phyloP scores from a whole-genome alignment of 345 rosid genomes.

The Populus euphratica region DNA sequence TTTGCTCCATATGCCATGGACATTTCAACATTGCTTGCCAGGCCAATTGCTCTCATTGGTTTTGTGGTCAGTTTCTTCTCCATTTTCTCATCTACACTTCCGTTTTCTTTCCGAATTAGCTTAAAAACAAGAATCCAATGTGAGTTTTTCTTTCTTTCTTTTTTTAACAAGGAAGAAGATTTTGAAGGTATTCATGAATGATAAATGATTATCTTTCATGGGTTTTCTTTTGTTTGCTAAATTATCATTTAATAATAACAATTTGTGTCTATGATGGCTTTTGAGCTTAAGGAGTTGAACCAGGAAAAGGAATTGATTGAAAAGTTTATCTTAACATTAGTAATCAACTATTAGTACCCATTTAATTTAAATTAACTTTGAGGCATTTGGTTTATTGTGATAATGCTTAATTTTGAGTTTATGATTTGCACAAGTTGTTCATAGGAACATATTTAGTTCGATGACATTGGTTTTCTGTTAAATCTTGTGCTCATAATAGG shows the following conservation, averaged over 20 bases:
- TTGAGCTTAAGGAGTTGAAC: not conserved
- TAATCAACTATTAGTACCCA: not conserved
- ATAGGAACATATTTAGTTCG: not conserved
- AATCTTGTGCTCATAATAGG: too few relatives aligned
- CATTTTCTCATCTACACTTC: not conserved
- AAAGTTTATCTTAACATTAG: not conserved
- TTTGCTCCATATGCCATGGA: constrained; percentile 77
- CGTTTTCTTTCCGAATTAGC: not conserved
- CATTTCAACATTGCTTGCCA: constrained; percentile 70
- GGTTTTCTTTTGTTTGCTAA: not conserved
- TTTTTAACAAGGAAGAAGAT: not conserved
- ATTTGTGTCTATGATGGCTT: not conserved
- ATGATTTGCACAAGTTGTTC: not conserved
- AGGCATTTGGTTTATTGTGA: not conserved
- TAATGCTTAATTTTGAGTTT: not conserved
- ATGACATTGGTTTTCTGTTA: not conserved
- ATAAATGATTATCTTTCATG: not conserved
- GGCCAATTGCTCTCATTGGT: constrained; percentile 98
- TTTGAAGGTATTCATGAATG: not conserved
- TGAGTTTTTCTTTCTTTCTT: not conserved
- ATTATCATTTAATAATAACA: not conserved
- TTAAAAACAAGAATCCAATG: not conserved
- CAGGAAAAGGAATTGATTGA: too few relatives aligned
- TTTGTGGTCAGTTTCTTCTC: constrained; percentile 47
- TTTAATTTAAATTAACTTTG: not conserved